Evolutionary conservation across 495 filamentous ascomycete species (phyloP).

Genomic region (Pseudoneurospora amorphoporcata): DNA sequence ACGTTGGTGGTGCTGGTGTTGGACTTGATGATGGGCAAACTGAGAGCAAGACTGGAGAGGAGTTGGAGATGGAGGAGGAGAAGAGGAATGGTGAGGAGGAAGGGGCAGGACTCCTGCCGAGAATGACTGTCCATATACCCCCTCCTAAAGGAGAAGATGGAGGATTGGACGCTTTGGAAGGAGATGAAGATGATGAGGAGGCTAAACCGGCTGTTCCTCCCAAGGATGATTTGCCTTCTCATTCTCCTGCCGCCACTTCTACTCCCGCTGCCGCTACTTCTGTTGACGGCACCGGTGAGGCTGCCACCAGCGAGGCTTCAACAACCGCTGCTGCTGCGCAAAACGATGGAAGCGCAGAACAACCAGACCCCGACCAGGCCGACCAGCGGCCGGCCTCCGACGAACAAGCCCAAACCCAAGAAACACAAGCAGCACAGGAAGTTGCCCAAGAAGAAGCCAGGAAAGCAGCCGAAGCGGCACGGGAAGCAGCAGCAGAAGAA

Average conservation of each 20-base stretch:
- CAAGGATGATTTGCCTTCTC: neutral
- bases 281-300: neutral
- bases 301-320: neutral
- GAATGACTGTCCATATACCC: constrained; percentile 20
- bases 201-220: neutral
- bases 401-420: neutral
- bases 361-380: neutral
- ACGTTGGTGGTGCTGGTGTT: neutral
- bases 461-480: constrained; percentile 9
- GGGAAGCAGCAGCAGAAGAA: constrained; percentile 27
- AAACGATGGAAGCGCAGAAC: neutral
- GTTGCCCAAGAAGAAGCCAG: neutral
- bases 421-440: neutral
- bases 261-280: neutral
- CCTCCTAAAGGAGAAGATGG: constrained; percentile 25
- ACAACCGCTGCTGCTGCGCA: neutral
- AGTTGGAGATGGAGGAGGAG: constrained; percentile 11
- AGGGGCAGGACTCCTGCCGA: constrained; percentile 15
- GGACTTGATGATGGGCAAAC: neutral
- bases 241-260: neutral
- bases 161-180: constrained; percentile 18
- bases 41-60: constrained; percentile 5
- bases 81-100: constrained; percentile 14
- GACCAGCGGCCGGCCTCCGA: constrained; percentile 10
- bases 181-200: neutral